A percentile compares a stretch with the other conserved stretches of the same genome.
Conservation (phyloP, 768 basidiomycete species). For the Pisolithus sp. region DNA sequence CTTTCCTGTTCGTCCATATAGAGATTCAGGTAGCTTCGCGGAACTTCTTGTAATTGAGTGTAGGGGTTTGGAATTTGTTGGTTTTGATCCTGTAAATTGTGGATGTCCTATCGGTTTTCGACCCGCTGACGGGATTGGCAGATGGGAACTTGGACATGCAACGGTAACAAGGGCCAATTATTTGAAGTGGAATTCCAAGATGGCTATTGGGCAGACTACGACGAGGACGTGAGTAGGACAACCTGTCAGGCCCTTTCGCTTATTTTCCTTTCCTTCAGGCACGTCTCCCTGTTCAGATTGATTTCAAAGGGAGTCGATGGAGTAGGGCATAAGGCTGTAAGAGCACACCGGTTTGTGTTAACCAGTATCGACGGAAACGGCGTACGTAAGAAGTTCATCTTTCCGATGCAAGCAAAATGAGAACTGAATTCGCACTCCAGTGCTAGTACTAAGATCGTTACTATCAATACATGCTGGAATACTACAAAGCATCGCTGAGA, state of each 20-base stretch:
- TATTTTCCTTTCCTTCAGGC: conserved; percentile 33
- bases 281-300: conserved; percentile 63
- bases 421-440: conserved; percentile 19
- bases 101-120: conserved; percentile 9
- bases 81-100: conserved; percentile 62
- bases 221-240: conserved; percentile 63
- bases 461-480: conserved; percentile 20
- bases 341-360: neutral
- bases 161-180: conserved; percentile 47
- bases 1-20: conserved; percentile 48
- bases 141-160: conserved; percentile 71
- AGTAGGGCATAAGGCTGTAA: conserved; percentile 43
- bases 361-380: neutral
- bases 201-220: conserved; percentile 80
- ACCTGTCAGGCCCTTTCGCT: no score
- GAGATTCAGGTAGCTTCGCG: conserved; percentile 48
- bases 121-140: conserved; percentile 20
- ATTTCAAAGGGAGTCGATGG: conserved; percentile 60
- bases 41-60: conserved; percentile 75
- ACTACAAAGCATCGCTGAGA: conserved; percentile 29
- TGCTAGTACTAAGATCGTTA: conserved; percentile 18
- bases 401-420: neutral
- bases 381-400: no score
- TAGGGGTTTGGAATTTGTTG: conserved; percentile 76
- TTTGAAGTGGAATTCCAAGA: conserved; percentile 73